Conservation (phyloP, 768 basidiomycete species). For the Russula earlei region DNA sequence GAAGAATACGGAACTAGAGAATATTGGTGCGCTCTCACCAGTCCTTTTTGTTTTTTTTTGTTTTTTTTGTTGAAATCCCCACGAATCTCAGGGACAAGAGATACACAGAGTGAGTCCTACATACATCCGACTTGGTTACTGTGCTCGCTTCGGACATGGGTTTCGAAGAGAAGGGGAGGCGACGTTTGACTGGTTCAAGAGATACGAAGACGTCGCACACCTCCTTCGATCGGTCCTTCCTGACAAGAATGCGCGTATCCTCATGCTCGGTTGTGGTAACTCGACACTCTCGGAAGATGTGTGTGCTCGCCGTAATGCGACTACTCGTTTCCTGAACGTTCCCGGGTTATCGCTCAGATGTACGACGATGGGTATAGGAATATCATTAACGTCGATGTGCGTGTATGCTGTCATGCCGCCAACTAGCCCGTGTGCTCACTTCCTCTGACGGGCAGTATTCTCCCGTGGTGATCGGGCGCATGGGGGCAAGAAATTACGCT, state of each 20-base stretch:
- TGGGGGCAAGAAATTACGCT: slow-evolving; percentile 45
- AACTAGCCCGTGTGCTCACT: background rate
- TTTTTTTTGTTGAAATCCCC: background rate
- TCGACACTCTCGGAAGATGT: slow-evolving; percentile 75
- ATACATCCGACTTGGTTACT: too few relatives aligned
- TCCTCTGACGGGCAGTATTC: slow-evolving; percentile 48
- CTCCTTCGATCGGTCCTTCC: slow-evolving; percentile 56
- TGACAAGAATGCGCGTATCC: slow-evolving; percentile 46
- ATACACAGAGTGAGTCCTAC: slow-evolving; percentile 50
- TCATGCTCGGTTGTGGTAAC: slow-evolving; percentile 83
- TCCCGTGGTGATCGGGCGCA: slow-evolving; percentile 60
- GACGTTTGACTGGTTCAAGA: slow-evolving; percentile 83
- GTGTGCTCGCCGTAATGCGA: background rate
- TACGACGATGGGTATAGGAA: slow-evolving; percentile 79
- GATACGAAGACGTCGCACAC: slow-evolving; percentile 60
- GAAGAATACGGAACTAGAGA: slow-evolving; percentile 58
- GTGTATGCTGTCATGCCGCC: slow-evolving; percentile 15
- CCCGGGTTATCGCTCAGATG: slow-evolving; percentile 40
- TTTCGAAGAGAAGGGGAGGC: slow-evolving; percentile 46
- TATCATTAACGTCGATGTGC: slow-evolving; percentile 71
- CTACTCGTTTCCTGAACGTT: background rate
- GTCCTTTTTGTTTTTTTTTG: background rate
- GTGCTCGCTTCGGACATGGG: background rate
- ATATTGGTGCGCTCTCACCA: slow-evolving; percentile 46
- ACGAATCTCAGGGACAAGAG: slow-evolving; percentile 47